Conservation (phyloP, 2,329 filamentous ascomycete species). For the Xylariaceae sp. region DNA sequence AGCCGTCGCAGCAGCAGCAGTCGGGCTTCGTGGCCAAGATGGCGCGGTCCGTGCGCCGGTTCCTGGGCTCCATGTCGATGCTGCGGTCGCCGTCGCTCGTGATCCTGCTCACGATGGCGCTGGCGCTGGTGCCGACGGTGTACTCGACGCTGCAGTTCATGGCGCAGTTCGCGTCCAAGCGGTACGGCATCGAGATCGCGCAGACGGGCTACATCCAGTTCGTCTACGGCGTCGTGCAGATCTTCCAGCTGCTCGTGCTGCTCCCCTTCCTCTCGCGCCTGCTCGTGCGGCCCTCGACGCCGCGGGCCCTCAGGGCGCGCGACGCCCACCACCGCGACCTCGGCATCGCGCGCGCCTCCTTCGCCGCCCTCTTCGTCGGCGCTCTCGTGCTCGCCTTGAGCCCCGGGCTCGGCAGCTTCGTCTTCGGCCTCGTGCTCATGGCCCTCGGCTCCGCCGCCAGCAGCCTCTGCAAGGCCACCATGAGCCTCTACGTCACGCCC, state of each 20-base stretch:
- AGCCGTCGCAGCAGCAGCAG: too few relatives aligned
- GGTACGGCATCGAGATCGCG: conserved; percentile 21
- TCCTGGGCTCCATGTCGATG: conserved; percentile 15
- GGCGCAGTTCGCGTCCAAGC: conserved; percentile 23
- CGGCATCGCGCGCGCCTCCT: conserved; percentile 19
- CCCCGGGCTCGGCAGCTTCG: conserved; percentile 12
- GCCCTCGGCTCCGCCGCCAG: conserved; percentile 17
- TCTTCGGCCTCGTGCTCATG: conserved; percentile 10
- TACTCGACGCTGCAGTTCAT: conserved; percentile 21
- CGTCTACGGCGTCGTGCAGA: conserved; percentile 20
- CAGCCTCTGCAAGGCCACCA: conserved; percentile 11
- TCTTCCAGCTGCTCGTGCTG: conserved; percentile 18
- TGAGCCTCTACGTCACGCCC: conserved; percentile 14
- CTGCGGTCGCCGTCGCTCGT: conserved; percentile 15
- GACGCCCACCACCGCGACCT: conserved; percentile 22
- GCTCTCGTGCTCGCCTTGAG: conserved; percentile 8
- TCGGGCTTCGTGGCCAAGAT: not conserved
- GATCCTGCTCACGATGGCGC: conserved; percentile 13
- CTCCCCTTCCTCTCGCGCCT: conserved; percentile 18
- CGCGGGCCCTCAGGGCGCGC: conserved; percentile 13
- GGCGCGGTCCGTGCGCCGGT: conserved; percentile 1
- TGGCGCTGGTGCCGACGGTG: conserved; percentile 13
- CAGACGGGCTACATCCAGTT: conserved; percentile 25
- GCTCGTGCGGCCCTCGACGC: conserved; percentile 12
- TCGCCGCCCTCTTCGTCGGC: conserved; percentile 12